phyloP scores from a whole-genome alignment of 1,284 basidiomycete species.

The Stygiomarasmius scandens region DNA sequence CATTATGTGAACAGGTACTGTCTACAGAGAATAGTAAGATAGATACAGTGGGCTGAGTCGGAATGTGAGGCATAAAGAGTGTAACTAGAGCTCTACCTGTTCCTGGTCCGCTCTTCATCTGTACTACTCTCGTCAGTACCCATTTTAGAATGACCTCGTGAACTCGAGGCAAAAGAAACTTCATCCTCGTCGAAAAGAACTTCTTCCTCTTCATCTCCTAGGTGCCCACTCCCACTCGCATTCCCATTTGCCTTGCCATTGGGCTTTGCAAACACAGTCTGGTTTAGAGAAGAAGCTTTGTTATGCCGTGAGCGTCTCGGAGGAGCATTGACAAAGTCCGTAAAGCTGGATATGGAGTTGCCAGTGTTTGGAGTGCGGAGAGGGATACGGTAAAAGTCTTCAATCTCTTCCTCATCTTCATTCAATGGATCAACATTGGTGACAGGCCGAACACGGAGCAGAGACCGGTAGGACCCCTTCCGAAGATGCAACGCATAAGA shows the following conservation, averaged over 20 bases:
- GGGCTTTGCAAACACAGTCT: slow-evolving; percentile 19
- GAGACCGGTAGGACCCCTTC: slow-evolving; percentile 85
- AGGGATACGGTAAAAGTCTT: slow-evolving; percentile 68
- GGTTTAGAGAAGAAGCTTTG: slow-evolving; percentile 10
- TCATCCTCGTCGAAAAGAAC: slow-evolving; percentile 65
- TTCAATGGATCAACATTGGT: slow-evolving; percentile 45
- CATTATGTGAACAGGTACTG: slow-evolving; percentile 1
- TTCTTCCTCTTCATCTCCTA: slow-evolving; percentile 42
- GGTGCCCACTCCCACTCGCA: slow-evolving; percentile 25
- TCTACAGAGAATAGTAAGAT: slow-evolving; percentile 3
- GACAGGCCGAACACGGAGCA: slow-evolving; percentile 68
- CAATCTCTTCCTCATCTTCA: slow-evolving; percentile 60
- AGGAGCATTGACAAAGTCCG: slow-evolving; percentile 62
- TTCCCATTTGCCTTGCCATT: slow-evolving; percentile 26
- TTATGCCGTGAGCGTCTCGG: slow-evolving; percentile 24
- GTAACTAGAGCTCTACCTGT: not conserved
- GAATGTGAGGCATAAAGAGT: not conserved
- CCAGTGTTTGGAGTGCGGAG: slow-evolving; percentile 42
- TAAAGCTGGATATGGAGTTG: slow-evolving; percentile 49
- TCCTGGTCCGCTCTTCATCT: slow-evolving; percentile 27
- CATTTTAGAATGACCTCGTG: slow-evolving; percentile 40
- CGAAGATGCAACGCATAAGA: slow-evolving; percentile 94
- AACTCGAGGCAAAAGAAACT: slow-evolving; percentile 38
- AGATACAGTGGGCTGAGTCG: slow-evolving; percentile 2
- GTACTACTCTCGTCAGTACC: slow-evolving; percentile 43